phyloP scores from a whole-genome alignment of 2,329 filamentous ascomycete species.

The Trichoderma polysporum region DNA sequence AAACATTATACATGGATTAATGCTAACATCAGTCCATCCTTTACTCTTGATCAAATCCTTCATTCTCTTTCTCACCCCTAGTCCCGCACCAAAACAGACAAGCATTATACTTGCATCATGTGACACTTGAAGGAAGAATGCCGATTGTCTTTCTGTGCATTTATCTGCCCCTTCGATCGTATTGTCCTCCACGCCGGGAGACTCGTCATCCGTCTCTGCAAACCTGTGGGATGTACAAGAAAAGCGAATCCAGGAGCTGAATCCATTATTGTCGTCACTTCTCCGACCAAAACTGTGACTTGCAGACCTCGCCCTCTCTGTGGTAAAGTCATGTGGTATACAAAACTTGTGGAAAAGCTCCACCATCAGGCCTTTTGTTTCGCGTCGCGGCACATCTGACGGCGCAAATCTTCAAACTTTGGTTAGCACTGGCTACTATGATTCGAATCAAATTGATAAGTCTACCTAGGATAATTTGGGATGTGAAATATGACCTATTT shows the following conservation, averaged over 20 bases:
- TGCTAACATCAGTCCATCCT: constrained; percentile 28
- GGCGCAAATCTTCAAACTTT: constrained; percentile 30
- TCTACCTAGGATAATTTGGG: not conserved
- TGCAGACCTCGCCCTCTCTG: constrained; percentile 33
- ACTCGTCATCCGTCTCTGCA: not conserved
- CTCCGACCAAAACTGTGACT: constrained; percentile 37
- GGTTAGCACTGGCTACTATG: not conserved
- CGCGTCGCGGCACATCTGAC: constrained; percentile 29
- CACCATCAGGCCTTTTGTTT: constrained; percentile 26
- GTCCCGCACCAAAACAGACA: constrained; percentile 31
- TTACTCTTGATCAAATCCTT: constrained; percentile 27
- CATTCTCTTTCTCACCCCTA: constrained; percentile 26
- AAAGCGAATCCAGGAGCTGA: constrained; percentile 37
- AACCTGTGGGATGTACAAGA: constrained; percentile 19
- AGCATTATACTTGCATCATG: constrained; percentile 25
- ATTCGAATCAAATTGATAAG: not conserved
- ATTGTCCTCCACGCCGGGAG: not conserved
- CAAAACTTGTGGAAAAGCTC: constrained; percentile 33
- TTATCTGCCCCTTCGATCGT: constrained; percentile 25
- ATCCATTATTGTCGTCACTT: constrained; percentile 27
- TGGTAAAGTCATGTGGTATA: constrained; percentile 34
- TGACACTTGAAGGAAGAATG: constrained; percentile 31
- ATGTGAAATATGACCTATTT: no score
- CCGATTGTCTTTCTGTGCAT: constrained; percentile 31
- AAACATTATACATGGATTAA: constrained; percentile 32